These are phyloP conservation scores for Penicillium occitanis DNA, from an alignment of 2,329 filamentous ascomycete genomes.

Conservation along the genomic window DNA sequence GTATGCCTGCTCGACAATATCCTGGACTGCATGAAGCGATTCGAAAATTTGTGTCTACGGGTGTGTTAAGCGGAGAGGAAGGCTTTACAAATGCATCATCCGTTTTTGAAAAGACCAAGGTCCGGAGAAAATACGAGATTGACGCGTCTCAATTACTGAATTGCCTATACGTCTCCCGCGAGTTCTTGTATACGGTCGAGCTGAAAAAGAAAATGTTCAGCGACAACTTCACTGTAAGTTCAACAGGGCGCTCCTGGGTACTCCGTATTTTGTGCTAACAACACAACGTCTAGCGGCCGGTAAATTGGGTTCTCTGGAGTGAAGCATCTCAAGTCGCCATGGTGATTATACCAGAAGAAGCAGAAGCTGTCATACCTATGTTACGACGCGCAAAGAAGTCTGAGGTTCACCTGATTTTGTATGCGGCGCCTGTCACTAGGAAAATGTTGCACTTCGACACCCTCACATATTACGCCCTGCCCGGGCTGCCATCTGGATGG, in stretches of 20 bases:
- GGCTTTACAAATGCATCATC: background rate
- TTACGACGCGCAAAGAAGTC: too few species aligned
- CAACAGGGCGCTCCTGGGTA: too few species aligned
- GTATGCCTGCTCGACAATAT: constrained; percentile 45
- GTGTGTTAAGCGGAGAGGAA: constrained; percentile 30
- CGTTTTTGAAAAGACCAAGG: too few species aligned
- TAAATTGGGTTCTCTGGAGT: constrained; percentile 59
- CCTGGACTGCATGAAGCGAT: constrained; percentile 52
- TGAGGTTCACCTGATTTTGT: constrained; percentile 53
- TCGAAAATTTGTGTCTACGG: constrained; percentile 47
- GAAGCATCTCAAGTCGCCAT: constrained; percentile 43
- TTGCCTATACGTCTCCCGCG: too few species aligned
- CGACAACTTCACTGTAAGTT: constrained; percentile 40
- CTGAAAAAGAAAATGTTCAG: too few species aligned
- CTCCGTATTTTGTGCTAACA: background rate
- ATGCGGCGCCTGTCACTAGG: constrained; percentile 61
- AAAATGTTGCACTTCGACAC: constrained; percentile 61
- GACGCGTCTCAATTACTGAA: too few species aligned
- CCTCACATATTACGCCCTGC: constrained; percentile 55
- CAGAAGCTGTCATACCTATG: constrained; percentile 51
- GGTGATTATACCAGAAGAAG: constrained; percentile 64
- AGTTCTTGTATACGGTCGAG: too few species aligned
- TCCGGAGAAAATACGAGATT: too few species aligned
- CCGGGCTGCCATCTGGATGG: constrained; percentile 45
- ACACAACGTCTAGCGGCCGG: constrained; percentile 43